phyloP scores from a whole-genome alignment of 2,329 filamentous ascomycete genomes.

The Xylaria digitata region DNA sequence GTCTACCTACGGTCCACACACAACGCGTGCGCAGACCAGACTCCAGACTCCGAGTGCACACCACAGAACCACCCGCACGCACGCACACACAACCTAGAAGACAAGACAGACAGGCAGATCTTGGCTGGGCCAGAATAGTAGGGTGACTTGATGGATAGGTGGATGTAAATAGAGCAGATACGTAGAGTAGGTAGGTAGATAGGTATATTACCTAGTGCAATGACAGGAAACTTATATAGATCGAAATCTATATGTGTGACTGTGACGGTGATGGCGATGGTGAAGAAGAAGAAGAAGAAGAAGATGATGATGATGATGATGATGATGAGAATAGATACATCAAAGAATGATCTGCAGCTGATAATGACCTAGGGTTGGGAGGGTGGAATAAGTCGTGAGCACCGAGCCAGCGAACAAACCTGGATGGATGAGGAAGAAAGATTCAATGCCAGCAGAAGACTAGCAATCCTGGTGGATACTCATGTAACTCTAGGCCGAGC shows the following conservation, averaged over 20 bases:
- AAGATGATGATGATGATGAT: slow-evolving; percentile 1
- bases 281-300: background rate
- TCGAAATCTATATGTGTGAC: background rate
- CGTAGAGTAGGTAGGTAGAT: background rate
- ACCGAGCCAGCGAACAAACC: slow-evolving; percentile 25
- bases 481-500: slow-evolving; percentile 39
- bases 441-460: slow-evolving; percentile 36
- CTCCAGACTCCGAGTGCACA: slow-evolving; percentile 13
- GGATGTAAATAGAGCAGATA: background rate
- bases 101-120: background rate
- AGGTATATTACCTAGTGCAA: slow-evolving; percentile 7
- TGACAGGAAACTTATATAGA: slow-evolving; percentile 1
- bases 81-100: background rate
- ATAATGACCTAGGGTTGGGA: slow-evolving; percentile 4
- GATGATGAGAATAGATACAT: slow-evolving; percentile 8
- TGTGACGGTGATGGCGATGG: background rate
- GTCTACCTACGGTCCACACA: slow-evolving; percentile 29
- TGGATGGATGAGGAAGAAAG: slow-evolving; percentile 34
- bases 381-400: slow-evolving; percentile 4
- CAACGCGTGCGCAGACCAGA: slow-evolving; percentile 36
- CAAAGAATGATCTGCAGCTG: slow-evolving; percentile 21
- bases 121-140: slow-evolving; percentile 11
- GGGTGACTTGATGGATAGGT: slow-evolving; percentile 9
- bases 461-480: slow-evolving; percentile 39
- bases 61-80: slow-evolving; percentile 15